phyloP scores from a whole-genome alignment of 2,329 filamentous ascomycete genomes.

The Aureobasidium melanogenum region DNA sequence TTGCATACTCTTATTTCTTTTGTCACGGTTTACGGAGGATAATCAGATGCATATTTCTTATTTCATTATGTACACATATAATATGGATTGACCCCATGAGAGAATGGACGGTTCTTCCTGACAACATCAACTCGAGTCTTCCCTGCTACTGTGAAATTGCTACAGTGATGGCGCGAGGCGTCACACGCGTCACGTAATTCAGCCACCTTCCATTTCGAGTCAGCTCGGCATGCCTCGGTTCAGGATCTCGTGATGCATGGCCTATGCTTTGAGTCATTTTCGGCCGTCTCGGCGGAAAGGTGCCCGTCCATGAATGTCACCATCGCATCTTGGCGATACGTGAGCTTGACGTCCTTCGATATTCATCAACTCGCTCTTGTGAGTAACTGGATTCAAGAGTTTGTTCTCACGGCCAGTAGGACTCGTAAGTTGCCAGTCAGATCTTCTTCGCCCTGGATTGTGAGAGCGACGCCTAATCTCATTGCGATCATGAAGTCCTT shows the following conservation, averaged over 20 bases:
- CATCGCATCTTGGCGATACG: not conserved
- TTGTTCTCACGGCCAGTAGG: not conserved
- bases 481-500: not conserved
- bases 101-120: not conserved
- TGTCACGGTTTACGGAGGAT: conserved; percentile 6
- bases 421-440: not conserved
- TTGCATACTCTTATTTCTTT: conserved; percentile 11
- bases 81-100: not conserved
- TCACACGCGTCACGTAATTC: not conserved
- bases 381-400: not conserved
- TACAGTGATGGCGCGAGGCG: not conserved
- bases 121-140: not conserved
- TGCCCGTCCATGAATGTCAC: not conserved
- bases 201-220: not conserved
- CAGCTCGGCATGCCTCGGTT: not conserved
- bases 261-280: not conserved
- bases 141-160: not conserved
- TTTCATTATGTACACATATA: not conserved
- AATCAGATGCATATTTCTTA: conserved; percentile 1
- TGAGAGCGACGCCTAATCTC: not conserved
- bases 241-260: not conserved
- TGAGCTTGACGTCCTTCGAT: not conserved
- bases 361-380: not conserved
- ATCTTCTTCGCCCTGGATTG: not conserved
- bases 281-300: not conserved